Evolutionary conservation across 73 alveolate species (phyloP), one percentile per base, ranked within the genome.

Genomic region (Paramecium biaurelia): DNA sequence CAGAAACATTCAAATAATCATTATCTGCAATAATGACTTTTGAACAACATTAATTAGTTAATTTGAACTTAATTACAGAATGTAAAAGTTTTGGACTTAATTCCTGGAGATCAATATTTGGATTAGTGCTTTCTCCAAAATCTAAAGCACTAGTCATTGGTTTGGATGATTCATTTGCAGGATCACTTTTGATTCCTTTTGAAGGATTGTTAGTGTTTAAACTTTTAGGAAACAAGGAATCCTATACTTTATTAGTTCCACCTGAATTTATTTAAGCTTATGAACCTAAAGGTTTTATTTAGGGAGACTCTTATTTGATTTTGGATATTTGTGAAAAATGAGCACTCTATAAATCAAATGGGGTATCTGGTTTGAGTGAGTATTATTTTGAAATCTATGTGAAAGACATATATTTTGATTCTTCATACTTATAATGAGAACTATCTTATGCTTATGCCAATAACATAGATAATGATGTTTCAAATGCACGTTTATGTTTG

Each of bases 341-440:
- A 79, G 90, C 90, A 47, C 90, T 79, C 49, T 79, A 11, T 41
- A 79, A 79, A 79, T 79, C 90, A 35, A 72, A 72, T 12, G 86
- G 35, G 6, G 12, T 18, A 72, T 38, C 86, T 11, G 45, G 49
- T 47, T 79, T 79, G 0, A 79, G 15, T 24, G 90, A 79, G 9
- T 79, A 79, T 15, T 79, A 9, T 43, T 79, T 79, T 10, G 90
- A 79, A 10, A 79, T 30, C 37, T 79, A 79, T 7, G 90, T 79
- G 8, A 79, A 42, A 3, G 90, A 43, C 37, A 79, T 21, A 7
- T 30, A 79, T 21, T 47, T 79, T 23, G 90, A 79, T 23, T 79
- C 90, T 18, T 79, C 90, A 43, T 79, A 42, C 18, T 34, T 79
- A 45, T 79, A 79, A 14, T 79, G 74, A 43, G 90, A 79, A 45